phyloP scores from a whole-genome alignment of 1,139 yeast genomes.

The Candida neerlandica region DNA sequence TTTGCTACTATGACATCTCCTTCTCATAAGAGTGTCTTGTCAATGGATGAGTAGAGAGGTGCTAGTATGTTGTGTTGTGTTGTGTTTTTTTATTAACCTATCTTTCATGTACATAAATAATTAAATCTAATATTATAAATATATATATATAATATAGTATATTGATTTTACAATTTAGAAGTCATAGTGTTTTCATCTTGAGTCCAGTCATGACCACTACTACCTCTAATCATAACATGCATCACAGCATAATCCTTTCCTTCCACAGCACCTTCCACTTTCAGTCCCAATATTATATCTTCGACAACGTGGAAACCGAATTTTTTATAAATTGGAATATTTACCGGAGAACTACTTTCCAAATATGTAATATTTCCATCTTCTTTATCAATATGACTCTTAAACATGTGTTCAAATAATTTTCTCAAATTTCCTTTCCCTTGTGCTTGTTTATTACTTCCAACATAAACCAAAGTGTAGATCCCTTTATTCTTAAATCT shows the following conservation, averaged over 20 bases:
- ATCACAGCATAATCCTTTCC: slow-evolving; percentile 54
- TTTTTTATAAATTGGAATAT: slow-evolving; percentile 59
- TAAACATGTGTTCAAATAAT: slow-evolving; percentile 58
- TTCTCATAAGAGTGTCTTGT: slow-evolving; percentile 62
- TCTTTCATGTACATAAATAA: slow-evolving; percentile 4
- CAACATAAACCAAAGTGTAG: slow-evolving; percentile 64
- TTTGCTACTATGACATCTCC: slow-evolving; percentile 51
- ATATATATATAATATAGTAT: slow-evolving; percentile 8
- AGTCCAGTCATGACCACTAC: slow-evolving; percentile 44
- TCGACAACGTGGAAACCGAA: slow-evolving; percentile 57
- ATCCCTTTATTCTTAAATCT: slow-evolving; percentile 42
- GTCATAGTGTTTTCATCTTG: slow-evolving; percentile 19
- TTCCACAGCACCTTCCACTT: slow-evolving; percentile 31
- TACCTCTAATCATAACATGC: slow-evolving; percentile 61
- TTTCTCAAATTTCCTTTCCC: slow-evolving; percentile 70
- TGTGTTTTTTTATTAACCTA: not conserved
- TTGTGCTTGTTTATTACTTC: slow-evolving; percentile 58
- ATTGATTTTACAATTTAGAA: slow-evolving; percentile 21
- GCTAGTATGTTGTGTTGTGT: not conserved
- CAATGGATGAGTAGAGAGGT: slow-evolving; percentile 54
- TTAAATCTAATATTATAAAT: slow-evolving; percentile 1
- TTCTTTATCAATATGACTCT: slow-evolving; percentile 49
- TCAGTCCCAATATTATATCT: slow-evolving; percentile 53
- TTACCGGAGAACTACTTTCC: slow-evolving; percentile 57
- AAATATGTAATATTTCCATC: slow-evolving; percentile 50